phyloP scores from a whole-genome alignment of 371 early-diverging fungal genomes.

The Umbelopsis sp. region DNA sequence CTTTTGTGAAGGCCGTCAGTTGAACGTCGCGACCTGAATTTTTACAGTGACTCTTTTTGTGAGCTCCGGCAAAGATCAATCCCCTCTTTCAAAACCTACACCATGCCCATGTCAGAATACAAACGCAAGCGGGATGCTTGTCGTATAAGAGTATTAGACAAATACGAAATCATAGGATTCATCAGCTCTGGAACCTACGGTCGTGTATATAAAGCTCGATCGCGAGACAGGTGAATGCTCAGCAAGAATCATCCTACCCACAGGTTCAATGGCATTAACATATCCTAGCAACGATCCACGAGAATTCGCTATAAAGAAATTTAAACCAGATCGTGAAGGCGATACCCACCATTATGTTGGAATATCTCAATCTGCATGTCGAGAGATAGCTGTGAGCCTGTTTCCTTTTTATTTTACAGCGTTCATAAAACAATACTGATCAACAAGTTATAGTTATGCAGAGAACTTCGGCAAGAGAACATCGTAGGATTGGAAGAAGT shows the following conservation, averaged over 20 bases:
- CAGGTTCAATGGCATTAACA: neutral
- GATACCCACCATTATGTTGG: conserved; percentile 79
- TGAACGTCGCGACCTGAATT: too few relatives aligned
- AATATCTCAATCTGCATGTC: conserved; percentile 92
- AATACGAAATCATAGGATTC: conserved; percentile 87
- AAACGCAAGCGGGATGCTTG: conserved; percentile 61
- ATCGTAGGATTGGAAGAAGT: conserved; percentile 86
- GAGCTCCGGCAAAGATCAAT: neutral
- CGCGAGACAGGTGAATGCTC: conserved; percentile 58
- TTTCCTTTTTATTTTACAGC: neutral
- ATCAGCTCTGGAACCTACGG: conserved; percentile 96
- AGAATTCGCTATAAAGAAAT: conserved; percentile 91
- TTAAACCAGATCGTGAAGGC: conserved; percentile 94
- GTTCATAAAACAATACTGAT: neutral
- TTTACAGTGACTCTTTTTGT: too few relatives aligned
- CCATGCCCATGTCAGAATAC: conserved; percentile 61
- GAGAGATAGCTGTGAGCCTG: conserved; percentile 82
- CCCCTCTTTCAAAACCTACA: neutral
- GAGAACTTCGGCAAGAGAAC: conserved; percentile 89
- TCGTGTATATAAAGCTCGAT: conserved; percentile 88
- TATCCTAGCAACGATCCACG: conserved; percentile 54
- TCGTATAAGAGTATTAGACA: conserved; percentile 69
- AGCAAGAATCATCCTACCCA: neutral
- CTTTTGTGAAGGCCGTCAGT: too few relatives aligned
- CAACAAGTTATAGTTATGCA: conserved; percentile 64